Evolutionary conservation across 371 early-diverging fungal genomes (phyloP).

Genomic region (Actinomucor elegans): DNA sequence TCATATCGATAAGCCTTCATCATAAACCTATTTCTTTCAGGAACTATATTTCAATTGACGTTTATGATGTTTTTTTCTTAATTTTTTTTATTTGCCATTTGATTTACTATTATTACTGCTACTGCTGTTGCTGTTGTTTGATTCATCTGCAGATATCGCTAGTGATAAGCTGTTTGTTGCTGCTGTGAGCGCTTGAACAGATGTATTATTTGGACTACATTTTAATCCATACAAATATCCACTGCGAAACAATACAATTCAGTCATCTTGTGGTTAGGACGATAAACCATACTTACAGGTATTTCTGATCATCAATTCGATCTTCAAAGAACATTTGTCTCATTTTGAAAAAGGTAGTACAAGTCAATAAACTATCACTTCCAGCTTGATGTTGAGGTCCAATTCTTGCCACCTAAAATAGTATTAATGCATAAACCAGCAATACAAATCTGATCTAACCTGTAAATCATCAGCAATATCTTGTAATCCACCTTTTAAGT

Average conservation of each 20-base stretch:
- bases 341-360: constrained; percentile 96
- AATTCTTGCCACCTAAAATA: constrained; percentile 75
- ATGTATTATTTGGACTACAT: constrained; percentile 34
- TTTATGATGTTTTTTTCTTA: not conserved
- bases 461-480: constrained; percentile 98
- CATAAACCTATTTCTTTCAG: no score
- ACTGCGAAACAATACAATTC: constrained; percentile 16
- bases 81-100: constrained; percentile 17
- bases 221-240: constrained; percentile 63
- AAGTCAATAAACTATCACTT: constrained; percentile 96
- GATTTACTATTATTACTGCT: constrained; percentile 13
- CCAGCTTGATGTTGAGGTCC: constrained; percentile 99
- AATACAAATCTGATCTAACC: constrained; percentile 38
- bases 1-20: no score
- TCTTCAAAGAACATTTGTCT: constrained; percentile 94
- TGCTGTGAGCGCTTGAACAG: constrained; percentile 21
- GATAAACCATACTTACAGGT: constrained; percentile 53
- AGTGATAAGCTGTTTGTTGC: constrained; percentile 35
- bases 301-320: constrained; percentile 91
- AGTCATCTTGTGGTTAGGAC: not conserved
- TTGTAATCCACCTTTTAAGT: constrained; percentile 97
- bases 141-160: constrained; percentile 18
- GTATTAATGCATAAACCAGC: not conserved
- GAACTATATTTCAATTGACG: no score
- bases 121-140: not conserved